Evolutionary conservation across 352 stramenopile genomes (phyloP), one percentile per base, ranked within the genome.

Genomic region (Pythium pyrilobum): DNA sequence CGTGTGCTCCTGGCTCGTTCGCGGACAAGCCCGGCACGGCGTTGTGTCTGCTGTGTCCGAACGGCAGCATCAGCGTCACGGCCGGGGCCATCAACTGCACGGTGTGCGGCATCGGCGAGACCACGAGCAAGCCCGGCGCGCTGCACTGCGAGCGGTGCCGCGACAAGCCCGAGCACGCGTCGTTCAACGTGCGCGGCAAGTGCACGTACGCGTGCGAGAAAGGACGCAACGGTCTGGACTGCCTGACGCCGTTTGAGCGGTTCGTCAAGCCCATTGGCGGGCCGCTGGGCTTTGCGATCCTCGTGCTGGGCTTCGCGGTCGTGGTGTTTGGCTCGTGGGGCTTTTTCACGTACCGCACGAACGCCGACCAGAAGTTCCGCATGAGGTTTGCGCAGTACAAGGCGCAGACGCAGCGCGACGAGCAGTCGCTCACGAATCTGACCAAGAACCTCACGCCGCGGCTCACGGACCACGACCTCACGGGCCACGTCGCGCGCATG

Each of bases 141-240:
- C 70, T 68, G 5, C 48, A 71, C 18, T 94, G 84, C 52, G 28
- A 51, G 28, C 27, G 25, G 29, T 94, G 84, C 53, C 69, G 62
- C 15, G 56, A 64, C 39, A 94, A 91, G 43, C 84, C 84, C 3
- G 62, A 67, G 6, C 77, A 92, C 50, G 77, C 84, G 4, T 55
- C 68, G 32, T 94, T 89, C 60, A 92, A 94, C 25, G 72, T 91
- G 41, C 71, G 43, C 4, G 84, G 84, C 11, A 87, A 88, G 31
- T 94, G 84, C 51, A 84, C 75, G 10, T 94, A 94, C 48, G 80
- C 77, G 2, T 94, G 84, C 37, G 78, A 78, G 28, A 92, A 91
- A 53, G 84, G 84, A 0, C 77, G 80, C 7, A 90, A 75, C 29
- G 84, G 81, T 5, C 61, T 91, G 0, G 76, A 91, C 51, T 94